A percentile compares a stretch with the other conserved stretches of the same genome.
phyloP scores from a whole-genome alignment of 2,329 filamentous ascomycete genomes.

The Cladosporium sp. region DNA sequence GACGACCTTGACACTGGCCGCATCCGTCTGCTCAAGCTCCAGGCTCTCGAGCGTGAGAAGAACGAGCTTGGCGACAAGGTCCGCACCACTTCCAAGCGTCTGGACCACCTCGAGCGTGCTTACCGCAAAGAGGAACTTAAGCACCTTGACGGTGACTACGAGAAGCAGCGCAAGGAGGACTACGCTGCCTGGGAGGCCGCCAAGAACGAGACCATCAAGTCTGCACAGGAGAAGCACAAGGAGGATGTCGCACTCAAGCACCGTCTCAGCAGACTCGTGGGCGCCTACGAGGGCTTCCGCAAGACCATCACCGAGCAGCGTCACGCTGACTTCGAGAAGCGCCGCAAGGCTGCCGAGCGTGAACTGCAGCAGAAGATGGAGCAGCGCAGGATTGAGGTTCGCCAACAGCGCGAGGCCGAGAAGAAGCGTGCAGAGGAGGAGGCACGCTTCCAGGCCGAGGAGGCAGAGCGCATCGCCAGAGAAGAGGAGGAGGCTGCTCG shows the following conservation, averaged over 20 bases:
- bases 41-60: conserved; percentile 96
- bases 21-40: conserved; percentile 90
- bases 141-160: conserved; percentile 83
- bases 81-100: conserved; percentile 86
- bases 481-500: conserved; percentile 83
- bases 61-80: conserved; percentile 90
- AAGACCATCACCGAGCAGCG: conserved; percentile 78
- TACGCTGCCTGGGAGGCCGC: conserved; percentile 72
- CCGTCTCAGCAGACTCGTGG: conserved; percentile 78
- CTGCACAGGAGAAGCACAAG: conserved; percentile 83
- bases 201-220: conserved; percentile 72
- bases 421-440: conserved; percentile 79
- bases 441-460: conserved; percentile 72
- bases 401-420: conserved; percentile 77
- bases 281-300: conserved; percentile 80
- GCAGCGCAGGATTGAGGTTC: conserved; percentile 79
- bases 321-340: conserved; percentile 92
- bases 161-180: conserved; percentile 74
- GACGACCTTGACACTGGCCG: conserved; percentile 58
- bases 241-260: conserved; percentile 91
- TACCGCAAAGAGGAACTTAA: conserved; percentile 94
- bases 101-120: conserved; percentile 94
- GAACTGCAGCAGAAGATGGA: conserved; percentile 91
- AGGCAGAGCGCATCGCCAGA: conserved; percentile 72
- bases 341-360: conserved; percentile 82